Conservation (phyloP, 2,329 filamentous ascomycete species). For the Cladosporium oxysporum region DNA sequence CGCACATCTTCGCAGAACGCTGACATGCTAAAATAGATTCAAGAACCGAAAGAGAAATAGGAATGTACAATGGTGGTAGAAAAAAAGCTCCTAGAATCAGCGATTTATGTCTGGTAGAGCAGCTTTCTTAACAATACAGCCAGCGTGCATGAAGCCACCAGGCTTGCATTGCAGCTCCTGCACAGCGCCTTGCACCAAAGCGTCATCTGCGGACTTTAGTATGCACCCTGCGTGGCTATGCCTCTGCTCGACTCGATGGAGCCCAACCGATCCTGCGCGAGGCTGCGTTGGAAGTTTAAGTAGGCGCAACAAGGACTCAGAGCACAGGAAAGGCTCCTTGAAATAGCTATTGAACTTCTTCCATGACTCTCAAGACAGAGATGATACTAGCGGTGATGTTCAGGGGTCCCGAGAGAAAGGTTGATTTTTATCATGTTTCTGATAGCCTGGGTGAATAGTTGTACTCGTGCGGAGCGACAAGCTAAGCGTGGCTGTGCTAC, state of each 20-base stretch:
- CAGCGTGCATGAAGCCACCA: not conserved
- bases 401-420: too few relatives aligned
- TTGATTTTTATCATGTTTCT: too few relatives aligned
- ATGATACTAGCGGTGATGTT: too few relatives aligned
- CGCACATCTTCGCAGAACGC: constrained; percentile 8
- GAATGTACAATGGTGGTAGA: not conserved
- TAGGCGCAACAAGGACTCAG: not conserved
- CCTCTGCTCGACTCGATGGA: constrained; percentile 4
- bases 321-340: not conserved
- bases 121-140: not conserved
- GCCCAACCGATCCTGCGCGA: not conserved
- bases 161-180: constrained; percentile 16
- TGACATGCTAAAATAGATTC: constrained; percentile 8
- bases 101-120: not conserved
- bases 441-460: too few relatives aligned
- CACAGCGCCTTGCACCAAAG: constrained; percentile 2
- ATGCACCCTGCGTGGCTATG: constrained; percentile 13
- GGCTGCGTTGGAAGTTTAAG: not conserved
- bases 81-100: not conserved
- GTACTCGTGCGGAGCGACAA: too few relatives aligned
- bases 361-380: too few relatives aligned
- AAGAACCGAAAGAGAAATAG: not conserved
- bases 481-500: too few relatives aligned
- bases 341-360: not conserved
- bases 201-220: constrained; percentile 1